Evolutionary conservation across 495 filamentous ascomycete species (phyloP).

Genomic region (Stereocaulon alpinum): DNA sequence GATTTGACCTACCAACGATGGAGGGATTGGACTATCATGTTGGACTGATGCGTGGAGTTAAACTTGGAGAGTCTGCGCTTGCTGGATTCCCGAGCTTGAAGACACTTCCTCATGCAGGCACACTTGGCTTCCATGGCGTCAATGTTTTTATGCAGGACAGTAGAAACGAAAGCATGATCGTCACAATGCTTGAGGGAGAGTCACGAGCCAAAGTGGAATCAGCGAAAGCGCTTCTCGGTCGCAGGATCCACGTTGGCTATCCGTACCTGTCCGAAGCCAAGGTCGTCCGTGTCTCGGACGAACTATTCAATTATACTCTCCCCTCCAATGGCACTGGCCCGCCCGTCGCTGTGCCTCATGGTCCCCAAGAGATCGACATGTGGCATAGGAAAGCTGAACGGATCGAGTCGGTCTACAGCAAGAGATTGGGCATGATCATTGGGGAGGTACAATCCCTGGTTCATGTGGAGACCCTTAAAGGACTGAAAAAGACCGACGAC

Average conservation of each 20-base stretch:
- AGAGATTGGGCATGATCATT: slow-evolving; percentile 77
- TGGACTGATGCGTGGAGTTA: slow-evolving; percentile 78
- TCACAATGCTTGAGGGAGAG: slow-evolving; percentile 70
- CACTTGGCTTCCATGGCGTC: slow-evolving; percentile 80
- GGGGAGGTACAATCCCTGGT: slow-evolving; percentile 80
- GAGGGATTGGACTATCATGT: slow-evolving; percentile 81
- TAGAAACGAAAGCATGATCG: slow-evolving; percentile 91
- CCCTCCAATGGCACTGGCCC: slow-evolving; percentile 49
- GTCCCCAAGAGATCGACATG: slow-evolving; percentile 64
- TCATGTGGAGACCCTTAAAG: slow-evolving; percentile 86
- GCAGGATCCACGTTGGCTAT: slow-evolving; percentile 85
- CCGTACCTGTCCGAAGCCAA: slow-evolving; percentile 93
- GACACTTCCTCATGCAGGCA: slow-evolving; percentile 67
- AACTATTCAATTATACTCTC: slow-evolving; percentile 81
- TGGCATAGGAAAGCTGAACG: slow-evolving; percentile 74
- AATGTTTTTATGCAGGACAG: slow-evolving; percentile 96
- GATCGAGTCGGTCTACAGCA: slow-evolving; percentile 81
- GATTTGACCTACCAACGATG: slow-evolving; percentile 85
- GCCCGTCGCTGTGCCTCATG: slow-evolving; percentile 56
- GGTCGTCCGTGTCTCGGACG: slow-evolving; percentile 79
- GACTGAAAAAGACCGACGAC: slow-evolving; percentile 79
- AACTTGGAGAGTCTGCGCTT: slow-evolving; percentile 67
- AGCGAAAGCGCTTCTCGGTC: slow-evolving; percentile 70
- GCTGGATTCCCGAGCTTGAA: slow-evolving; percentile 90
- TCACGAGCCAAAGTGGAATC: slow-evolving; percentile 54